A percentile compares a stretch with the other conserved stretches of the same genome.
These are phyloP conservation scores for Apophysomyces elegans DNA, from an alignment of 371 early-diverging fungal species.

Conservation along the genomic window DNA sequence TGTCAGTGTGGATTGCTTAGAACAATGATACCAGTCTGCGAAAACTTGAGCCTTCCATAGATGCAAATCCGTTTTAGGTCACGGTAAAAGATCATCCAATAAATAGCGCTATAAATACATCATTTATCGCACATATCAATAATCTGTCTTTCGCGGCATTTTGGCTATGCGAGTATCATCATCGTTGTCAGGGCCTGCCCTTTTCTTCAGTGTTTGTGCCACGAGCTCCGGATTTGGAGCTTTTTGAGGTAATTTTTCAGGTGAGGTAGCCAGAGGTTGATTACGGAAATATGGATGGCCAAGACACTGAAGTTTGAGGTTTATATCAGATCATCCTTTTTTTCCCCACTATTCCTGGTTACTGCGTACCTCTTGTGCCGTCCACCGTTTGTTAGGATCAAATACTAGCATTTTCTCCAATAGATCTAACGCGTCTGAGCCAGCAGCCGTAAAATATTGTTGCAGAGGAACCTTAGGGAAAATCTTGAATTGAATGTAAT, in stretches of 20 bases:
- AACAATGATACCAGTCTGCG: too few species aligned
- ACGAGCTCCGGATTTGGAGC: conserved; percentile 33
- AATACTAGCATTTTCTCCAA: conserved; percentile 91
- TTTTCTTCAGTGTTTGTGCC: conserved; percentile 31
- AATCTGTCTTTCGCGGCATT: conserved; percentile 3
- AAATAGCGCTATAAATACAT: too few species aligned
- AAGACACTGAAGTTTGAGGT: conserved; percentile 61
- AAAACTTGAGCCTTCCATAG: too few species aligned
- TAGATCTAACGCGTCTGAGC: conserved; percentile 90
- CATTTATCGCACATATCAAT: too few species aligned
- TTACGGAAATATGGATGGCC: conserved; percentile 91
- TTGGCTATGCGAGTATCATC: conserved; percentile 17
- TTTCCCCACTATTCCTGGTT: not conserved
- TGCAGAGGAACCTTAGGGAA: conserved; percentile 80
- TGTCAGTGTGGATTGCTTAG: too few species aligned
- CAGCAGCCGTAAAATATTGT: conserved; percentile 91
- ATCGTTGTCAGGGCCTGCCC: conserved; percentile 19
- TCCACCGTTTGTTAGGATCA: conserved; percentile 91
- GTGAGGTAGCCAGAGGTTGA: conserved; percentile 85
- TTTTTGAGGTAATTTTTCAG: conserved; percentile 78
- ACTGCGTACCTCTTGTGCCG: conserved; percentile 70
- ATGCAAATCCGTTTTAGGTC: too few species aligned
- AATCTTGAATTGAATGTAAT: conserved; percentile 64
- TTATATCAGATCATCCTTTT: not conserved
- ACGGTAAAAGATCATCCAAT: too few species aligned